Percentiles rank a stretch among this genome's conserved stretches.
Conservation (phyloP, 257 asterid genomes). For the Phtheirospermum japonicum region DNA sequence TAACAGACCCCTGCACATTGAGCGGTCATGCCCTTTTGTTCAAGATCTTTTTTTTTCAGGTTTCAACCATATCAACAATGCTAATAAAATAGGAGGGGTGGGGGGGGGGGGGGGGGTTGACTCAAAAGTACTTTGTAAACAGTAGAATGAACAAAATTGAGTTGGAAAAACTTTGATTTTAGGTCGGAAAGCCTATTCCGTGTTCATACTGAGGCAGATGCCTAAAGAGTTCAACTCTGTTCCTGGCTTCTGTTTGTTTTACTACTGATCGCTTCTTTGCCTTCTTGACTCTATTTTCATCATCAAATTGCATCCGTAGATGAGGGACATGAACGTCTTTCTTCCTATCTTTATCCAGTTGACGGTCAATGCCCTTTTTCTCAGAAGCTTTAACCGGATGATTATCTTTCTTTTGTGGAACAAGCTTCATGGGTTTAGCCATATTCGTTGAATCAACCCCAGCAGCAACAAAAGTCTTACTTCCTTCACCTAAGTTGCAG, state of each 20-base stretch:
- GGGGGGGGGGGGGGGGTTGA: not conserved
- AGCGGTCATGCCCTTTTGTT: too few species aligned
- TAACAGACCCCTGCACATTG: not conserved
- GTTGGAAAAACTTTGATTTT: too few species aligned
- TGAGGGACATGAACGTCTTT: conserved; percentile 75
- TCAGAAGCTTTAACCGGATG: too few species aligned
- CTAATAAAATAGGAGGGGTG: not conserved
- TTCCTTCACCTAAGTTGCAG: conserved; percentile 61
- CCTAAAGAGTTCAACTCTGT: too few species aligned
- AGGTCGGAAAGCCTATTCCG: too few species aligned
- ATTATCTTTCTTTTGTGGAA: conserved; percentile 61
- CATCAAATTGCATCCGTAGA: too few species aligned
- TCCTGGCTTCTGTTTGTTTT: too few species aligned
- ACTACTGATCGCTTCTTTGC: too few species aligned
- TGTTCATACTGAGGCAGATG: too few species aligned
- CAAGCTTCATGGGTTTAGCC: conserved; percentile 50
- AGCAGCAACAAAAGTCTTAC: conserved; percentile 39
- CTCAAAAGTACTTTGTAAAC: conserved; percentile 60
- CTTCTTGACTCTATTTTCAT: too few species aligned
- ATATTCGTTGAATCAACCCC: conserved; percentile 44
- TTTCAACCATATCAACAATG: not conserved
- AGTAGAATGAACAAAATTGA: conserved; percentile 75
- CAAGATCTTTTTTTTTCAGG: not conserved
- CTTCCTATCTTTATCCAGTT: too few species aligned
- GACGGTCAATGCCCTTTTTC: conserved; percentile 78